Base-by-base conservation (phyloP, 768 basidiomycete genomes). In the Tulasnella sp. region DNA sequence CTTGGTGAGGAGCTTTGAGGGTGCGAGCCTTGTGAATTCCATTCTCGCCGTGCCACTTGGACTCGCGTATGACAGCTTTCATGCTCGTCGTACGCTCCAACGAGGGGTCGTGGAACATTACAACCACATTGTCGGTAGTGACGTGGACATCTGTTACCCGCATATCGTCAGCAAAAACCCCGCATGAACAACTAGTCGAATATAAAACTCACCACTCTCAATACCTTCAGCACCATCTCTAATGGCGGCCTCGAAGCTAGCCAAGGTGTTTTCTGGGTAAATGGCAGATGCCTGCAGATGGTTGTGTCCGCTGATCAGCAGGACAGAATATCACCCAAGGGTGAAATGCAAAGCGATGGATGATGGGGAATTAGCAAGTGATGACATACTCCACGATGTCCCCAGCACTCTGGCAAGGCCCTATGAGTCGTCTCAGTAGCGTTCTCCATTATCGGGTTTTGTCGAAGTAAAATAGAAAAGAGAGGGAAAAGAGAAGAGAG, bases 101-200 rank as follows among this genome's bases (percentile, higher is more conserved):
- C 22, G 74, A 76, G 13, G 89, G 85, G 65, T 96, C 93, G 66
- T 99, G 93, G 69, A 93, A 96, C 86, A 96, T 88, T 42, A 96
- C 66, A 29, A 98, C 82, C 34, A 86, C 77, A 61, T 78, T 74
- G 65, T 99, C 93, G 57, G 69, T 67, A 31, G 92, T 88, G 60
- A 93, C 82, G 66, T 96, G 92, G 60, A 96, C 89, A 77, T 95
- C 92, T 93, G 76, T 59, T 16, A 13, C 41, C 6, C 24, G n/a
- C 9, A 8, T 16, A 19, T n/a, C 20, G 3, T 13, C 6, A 24
- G 25, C 16, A 29, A 24, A 33, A 35, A 39, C 16, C 39, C 37
- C 6, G 22, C 27, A 49, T 12, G 35, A 33, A 24, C 37, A 27
- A 34, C 28, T 24, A 48, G 42, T 28, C 9, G 32, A 53, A 20